Evolutionary conservation across 1,284 basidiomycete species (phyloP).

Genomic region (Golubevia pallescens): DNA sequence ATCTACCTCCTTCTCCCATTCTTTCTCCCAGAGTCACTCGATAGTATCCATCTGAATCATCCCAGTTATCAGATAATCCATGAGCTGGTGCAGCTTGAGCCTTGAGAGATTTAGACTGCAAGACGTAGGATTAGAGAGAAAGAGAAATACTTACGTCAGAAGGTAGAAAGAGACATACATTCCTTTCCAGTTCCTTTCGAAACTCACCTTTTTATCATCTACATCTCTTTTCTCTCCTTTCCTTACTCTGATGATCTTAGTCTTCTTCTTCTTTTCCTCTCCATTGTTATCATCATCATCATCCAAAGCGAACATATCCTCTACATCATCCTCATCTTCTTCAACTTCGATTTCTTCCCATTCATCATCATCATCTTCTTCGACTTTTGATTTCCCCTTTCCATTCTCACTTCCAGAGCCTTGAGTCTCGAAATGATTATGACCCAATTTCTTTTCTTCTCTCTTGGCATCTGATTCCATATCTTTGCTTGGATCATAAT

Average conservation of each 20-base stretch:
- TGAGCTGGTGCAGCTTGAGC: too few relatives aligned
- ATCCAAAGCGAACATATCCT: slow-evolving; percentile 58
- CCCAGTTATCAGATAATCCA: too few relatives aligned
- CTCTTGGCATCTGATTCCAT: slow-evolving; percentile 23
- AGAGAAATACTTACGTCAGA: too few relatives aligned
- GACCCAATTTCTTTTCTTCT: slow-evolving; percentile 7
- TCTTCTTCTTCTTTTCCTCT: slow-evolving; percentile 27
- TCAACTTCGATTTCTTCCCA: slow-evolving; percentile 54
- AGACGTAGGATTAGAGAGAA: too few relatives aligned
- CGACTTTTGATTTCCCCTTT: not conserved
- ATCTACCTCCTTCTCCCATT: slow-evolving; percentile 85
- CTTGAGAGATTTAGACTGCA: too few relatives aligned
- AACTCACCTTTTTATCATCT: slow-evolving; percentile 9
- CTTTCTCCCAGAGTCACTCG: slow-evolving; percentile 87
- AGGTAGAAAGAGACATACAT: too few relatives aligned
- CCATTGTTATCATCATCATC: slow-evolving; percentile 18
- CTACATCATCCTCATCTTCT: slow-evolving; percentile 39
- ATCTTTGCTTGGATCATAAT: slow-evolving; percentile 28
- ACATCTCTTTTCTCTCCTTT: slow-evolving; percentile 12
- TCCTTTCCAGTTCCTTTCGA: not conserved
- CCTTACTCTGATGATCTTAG: slow-evolving; percentile 28
- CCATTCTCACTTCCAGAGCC: not conserved
- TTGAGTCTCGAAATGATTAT: slow-evolving; percentile 1
- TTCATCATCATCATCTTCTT: slow-evolving; percentile 22
- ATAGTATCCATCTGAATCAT: slow-evolving; percentile 94